Evolutionary conservation across 495 filamentous ascomycete genomes (phyloP).

Genomic region (Hypoxylon rickii): DNA sequence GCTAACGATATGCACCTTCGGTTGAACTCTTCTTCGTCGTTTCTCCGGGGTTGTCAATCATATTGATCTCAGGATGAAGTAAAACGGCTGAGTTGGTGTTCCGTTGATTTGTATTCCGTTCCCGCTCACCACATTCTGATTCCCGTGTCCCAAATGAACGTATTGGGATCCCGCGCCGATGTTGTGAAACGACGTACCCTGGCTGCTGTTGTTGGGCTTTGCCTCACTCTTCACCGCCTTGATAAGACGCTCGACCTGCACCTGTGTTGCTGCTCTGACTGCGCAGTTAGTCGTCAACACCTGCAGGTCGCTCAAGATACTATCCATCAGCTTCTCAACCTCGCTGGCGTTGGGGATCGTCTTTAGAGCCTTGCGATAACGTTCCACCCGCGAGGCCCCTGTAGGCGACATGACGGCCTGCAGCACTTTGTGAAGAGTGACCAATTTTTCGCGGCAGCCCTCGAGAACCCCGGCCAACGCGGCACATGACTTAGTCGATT

Average conservation of each 20-base stretch:
- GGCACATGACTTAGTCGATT: conserved; percentile 17
- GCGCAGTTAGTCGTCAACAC: conserved; percentile 18
- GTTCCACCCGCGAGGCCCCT: conserved; percentile 9
- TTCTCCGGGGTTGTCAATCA: neutral
- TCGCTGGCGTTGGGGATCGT: conserved; percentile 29
- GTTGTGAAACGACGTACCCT: neutral
- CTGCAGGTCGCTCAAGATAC: conserved; percentile 34
- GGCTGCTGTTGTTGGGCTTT: neutral
- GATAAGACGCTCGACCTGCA: neutral
- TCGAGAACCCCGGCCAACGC: conserved; percentile 24
- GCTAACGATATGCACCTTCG: too few species aligned
- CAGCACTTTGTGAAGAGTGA: conserved; percentile 29
- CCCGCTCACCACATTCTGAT: conserved; percentile 1
- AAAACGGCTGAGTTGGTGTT: neutral
- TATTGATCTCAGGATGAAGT: neutral
- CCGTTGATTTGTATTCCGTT: neutral
- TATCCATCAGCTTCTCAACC: conserved; percentile 39
- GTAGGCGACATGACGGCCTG: conserved; percentile 23
- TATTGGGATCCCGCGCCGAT: neutral
- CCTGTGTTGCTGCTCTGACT: neutral
- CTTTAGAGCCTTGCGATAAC: conserved; percentile 24
- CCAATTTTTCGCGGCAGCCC: conserved; percentile 28
- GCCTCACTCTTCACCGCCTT: neutral
- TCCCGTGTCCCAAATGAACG: neutral
- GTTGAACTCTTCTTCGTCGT: too few species aligned